These are phyloP conservation scores for Ustilago tritici DNA, from an alignment of 1,284 basidiomycete genomes.

Conservation along the genomic window DNA sequence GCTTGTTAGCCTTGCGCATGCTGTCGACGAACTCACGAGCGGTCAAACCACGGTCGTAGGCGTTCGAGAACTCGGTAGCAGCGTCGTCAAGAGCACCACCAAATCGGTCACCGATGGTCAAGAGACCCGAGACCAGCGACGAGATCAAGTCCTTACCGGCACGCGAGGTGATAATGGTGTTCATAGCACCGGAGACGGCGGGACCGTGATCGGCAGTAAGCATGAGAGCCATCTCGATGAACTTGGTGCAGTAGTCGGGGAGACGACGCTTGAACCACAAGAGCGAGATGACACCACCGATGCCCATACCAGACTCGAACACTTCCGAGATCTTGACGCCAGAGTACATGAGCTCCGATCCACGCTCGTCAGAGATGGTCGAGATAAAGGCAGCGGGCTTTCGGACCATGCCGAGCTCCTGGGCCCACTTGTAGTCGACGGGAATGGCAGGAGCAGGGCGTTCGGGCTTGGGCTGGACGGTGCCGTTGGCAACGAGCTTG, in stretches of 20 bases:
- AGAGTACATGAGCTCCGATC: constrained; percentile 96
- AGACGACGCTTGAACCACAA: constrained; percentile 96
- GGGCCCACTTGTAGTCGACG: constrained; percentile 99
- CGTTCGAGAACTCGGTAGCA: constrained; percentile 85
- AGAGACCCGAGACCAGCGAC: constrained; percentile 91
- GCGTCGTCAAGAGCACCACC: constrained; percentile 99
- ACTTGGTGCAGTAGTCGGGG: constrained; percentile 68
- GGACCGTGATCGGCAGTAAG: constrained; percentile 93
- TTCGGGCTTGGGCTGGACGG: constrained; percentile 81
- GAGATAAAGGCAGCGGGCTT: constrained; percentile 99
- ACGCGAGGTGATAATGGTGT: constrained; percentile 98
- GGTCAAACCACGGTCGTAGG: constrained; percentile 88
- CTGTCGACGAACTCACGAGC: constrained; percentile 98
- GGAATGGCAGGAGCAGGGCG: constrained; percentile 93
- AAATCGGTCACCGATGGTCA: constrained; percentile 98
- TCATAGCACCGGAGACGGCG: constrained; percentile 86
- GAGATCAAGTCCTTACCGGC: constrained; percentile 99
- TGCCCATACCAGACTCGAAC: constrained; percentile 75
- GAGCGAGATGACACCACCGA: constrained; percentile 95
- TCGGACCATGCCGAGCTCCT: constrained; percentile 95
- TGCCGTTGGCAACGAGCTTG: constrained; percentile 79
- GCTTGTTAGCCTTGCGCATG: constrained; percentile 94
- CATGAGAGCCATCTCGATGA: constrained; percentile 99
- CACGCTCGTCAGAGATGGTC: constrained; percentile 99
- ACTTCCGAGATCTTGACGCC: constrained; percentile 99